phyloP scores from a whole-genome alignment of 345 rosid genomes.

The Kandelia obovata region DNA sequence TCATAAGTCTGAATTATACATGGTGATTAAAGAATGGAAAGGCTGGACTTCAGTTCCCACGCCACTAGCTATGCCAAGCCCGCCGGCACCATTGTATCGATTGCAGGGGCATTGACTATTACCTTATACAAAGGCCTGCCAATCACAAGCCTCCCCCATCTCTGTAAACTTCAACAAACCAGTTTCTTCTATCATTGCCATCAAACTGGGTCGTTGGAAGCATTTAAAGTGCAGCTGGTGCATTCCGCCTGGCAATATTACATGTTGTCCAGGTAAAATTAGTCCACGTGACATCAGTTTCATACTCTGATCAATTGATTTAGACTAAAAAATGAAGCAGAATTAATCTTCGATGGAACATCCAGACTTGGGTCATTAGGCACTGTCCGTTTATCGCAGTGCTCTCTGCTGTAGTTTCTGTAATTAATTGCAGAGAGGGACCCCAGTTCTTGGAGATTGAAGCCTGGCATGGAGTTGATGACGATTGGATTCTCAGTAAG shows the following conservation, averaged over 20 bases:
- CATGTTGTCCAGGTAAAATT: slow-evolving; percentile 22
- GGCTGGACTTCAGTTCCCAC: slow-evolving; percentile 14
- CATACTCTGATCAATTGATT: not conserved
- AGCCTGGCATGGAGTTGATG: slow-evolving; percentile 7
- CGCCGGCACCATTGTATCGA: slow-evolving; percentile 23
- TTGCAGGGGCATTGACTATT: slow-evolving; percentile 23
- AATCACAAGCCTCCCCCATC: slow-evolving; percentile 3
- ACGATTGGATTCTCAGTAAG: slow-evolving; percentile 9
- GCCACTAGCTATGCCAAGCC: slow-evolving; percentile 24
- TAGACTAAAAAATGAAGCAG: not conserved
- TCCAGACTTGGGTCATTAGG: slow-evolving; percentile 13
- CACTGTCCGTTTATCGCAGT: slow-evolving; percentile 15
- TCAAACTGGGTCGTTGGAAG: slow-evolving; percentile 32
- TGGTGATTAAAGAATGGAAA: slow-evolving; percentile 21
- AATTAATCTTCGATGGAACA: not conserved
- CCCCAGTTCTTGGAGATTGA: slow-evolving; percentile 18
- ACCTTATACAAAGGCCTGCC: slow-evolving; percentile 26
- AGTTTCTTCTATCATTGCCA: not conserved
- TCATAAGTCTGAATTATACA: not conserved
- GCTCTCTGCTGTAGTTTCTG: slow-evolving; percentile 22
- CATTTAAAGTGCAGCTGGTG: slow-evolving; percentile 12
- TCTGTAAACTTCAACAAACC: not conserved
- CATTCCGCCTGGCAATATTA: not conserved
- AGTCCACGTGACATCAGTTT: not conserved
- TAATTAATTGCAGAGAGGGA: slow-evolving; percentile 24